Evolutionary conservation across 257 asterid species (phyloP), one percentile per base, ranked within the genome.

Genomic region (Coffea eugenioides): DNA sequence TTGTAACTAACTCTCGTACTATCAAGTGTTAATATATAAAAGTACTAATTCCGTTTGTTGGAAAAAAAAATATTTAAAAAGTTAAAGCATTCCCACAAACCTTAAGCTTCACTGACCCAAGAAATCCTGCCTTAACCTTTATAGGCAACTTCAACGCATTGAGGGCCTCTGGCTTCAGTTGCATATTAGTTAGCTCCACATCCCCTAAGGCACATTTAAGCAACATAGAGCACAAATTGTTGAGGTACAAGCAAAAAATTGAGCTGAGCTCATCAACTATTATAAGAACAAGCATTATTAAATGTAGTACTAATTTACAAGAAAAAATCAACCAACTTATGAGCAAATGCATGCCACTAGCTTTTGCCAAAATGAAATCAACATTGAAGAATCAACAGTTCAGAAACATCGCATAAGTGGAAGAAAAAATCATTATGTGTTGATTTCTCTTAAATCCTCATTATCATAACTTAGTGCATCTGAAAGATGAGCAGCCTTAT

Each of bases 111-210:
- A 95, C 98, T 8, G 99, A 95, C 74, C 98, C 99, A 79, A 95
- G 98, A 88, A 95, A 95, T 77, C 99, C 99, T 31, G 98, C 98
- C 88, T 95, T 95, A 84, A 95, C 99, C 90, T 88, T 95, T 87
- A 95, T 91, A 48, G 98, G 99, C 84, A 95, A 91, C 91, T 93
- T 93, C 86, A 93, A 87, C 36, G 99, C 98, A 89, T 95, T 95
- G 71, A 95, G 97, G 59, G 99, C 99, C 96, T 95, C 98, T 27
- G 98, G 99, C 90, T 93, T 95, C 87, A 95, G 91, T 86, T 95
- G 95, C 99, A 95, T 95, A 85, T 95, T 95, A 62, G 97, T 85
- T 74, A 95, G 88, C 85, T 95, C 98, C 54, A 95, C 99, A 85
- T 95, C 92, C 31, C 98, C 99, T 95, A 90, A 73, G 79, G 79